Base-by-base conservation (phyloP, 2,329 filamentous ascomycete species). In the Epichloe baconii region DNA sequence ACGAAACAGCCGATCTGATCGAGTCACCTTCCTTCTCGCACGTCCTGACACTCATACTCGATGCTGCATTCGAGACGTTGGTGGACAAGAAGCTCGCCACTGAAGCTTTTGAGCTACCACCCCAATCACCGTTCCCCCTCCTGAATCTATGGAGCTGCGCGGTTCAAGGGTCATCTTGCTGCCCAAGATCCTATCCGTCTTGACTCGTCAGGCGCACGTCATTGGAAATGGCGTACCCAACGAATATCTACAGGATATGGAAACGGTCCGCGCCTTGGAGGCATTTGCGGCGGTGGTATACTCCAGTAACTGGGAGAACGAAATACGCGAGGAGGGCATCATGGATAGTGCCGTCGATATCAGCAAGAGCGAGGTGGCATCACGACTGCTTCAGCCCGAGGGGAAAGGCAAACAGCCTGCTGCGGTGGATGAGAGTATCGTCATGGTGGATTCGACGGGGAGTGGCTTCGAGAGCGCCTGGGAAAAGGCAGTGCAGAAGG, bases 1-100 rank as follows among this genome's bases (percentile, higher is more conserved):
- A 98, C 64, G 93, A 98, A 72, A 97, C 93, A 2, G 87, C 91
- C 40, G 93, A 98, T 64, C 78, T 98, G 23, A 84, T 97, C 62
- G 93, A 98, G 63, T 96, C 93, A 1, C 93, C 93, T 0, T 80
- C 87, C 37, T 97, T 97, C 68, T 79, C 83, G 0, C 85, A 89
- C 61, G 89, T 98, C 37, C 77, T 96, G 44, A 88, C 85, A 2
- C 81, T 87, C 52, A 78, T 96, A 51, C 85, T 97, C 53, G 90
- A 97, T 65, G 79, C 88, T 44, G 86, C 84, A 50, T 98, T 96
- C 70, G 86, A 86, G 3, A 79, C 85, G 23, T 77, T 98, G 15
- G 78, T 95, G 26, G 86, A 96, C 62, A 77, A 80, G 60, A 93
- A 93, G 67, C 79, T 96, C 50, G 83, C 86, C 5, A 75, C 78